Conservation (phyloP, 768 basidiomycete species). For the Xerocomellus chrysenteron region DNA sequence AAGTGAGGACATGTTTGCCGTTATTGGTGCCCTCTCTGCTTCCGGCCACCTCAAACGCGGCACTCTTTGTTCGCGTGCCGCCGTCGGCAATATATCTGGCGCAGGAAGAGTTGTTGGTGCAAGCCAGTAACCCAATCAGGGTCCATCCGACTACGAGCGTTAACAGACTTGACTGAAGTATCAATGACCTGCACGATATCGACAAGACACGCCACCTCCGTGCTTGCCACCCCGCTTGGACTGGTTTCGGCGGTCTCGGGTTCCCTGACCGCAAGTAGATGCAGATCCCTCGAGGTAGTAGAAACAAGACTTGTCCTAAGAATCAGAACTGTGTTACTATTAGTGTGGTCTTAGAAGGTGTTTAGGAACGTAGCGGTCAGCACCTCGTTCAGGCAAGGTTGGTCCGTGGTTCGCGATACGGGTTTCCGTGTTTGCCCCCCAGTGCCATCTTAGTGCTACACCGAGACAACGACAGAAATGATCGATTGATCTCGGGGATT, state of each 20-base stretch:
- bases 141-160: constrained; percentile 1
- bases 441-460: not conserved
- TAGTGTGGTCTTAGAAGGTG: not conserved
- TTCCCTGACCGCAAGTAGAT: constrained; percentile 53
- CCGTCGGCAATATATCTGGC: no score
- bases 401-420: not conserved
- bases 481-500: not conserved
- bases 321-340: not conserved
- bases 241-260: constrained; percentile 59
- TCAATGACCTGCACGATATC: constrained; percentile 52
- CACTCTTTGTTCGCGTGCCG: no score
- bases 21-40: no score
- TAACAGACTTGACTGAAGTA: constrained; percentile 49
- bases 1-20: no score
- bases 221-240: constrained; percentile 63
- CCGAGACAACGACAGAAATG: not conserved
- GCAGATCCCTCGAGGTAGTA: constrained; percentile 1
- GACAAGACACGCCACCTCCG: constrained; percentile 64
- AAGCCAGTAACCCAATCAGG: no score
- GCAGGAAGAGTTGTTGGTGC: no score
- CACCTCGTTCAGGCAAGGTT: constrained; percentile 14
- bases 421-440: not conserved
- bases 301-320: not conserved
- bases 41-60: no score
- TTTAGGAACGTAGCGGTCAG: not conserved